Percentiles rank a stretch among this genome's conserved stretches.
Evolutionary conservation across 768 basidiomycete genomes (phyloP).

Genomic region (Collybia sordida): DNA sequence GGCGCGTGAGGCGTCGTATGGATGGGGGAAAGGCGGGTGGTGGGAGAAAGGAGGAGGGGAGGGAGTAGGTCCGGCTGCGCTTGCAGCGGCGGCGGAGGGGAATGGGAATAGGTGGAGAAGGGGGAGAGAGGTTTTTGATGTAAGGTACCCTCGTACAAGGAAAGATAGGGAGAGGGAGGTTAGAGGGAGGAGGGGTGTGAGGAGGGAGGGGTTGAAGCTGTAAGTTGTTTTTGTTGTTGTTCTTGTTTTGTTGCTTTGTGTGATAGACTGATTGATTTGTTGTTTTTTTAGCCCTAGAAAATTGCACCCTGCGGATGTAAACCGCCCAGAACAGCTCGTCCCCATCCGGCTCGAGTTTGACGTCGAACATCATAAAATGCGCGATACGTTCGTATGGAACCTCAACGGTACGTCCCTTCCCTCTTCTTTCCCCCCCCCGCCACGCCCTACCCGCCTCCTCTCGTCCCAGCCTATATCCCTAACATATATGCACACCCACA

Average conservation of each 20-base stretch:
- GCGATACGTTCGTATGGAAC: constrained; percentile 98
- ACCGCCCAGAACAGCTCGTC: constrained; percentile 78
- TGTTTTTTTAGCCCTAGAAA: constrained; percentile 53
- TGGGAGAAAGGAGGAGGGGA: constrained; percentile 48
- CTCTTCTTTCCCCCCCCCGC: neutral
- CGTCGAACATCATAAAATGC: constrained; percentile 89
- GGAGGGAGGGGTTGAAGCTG: constrained; percentile 73
- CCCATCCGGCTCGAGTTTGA: constrained; percentile 97
- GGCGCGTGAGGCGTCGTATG: constrained; percentile 43
- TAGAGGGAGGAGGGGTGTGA: constrained; percentile 46
- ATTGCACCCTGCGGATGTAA: constrained; percentile 52
- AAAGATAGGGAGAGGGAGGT: constrained; percentile 38
- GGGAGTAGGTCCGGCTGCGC: constrained; percentile 66
- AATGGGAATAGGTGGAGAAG: constrained; percentile 34
- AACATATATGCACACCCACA: constrained; percentile 24
- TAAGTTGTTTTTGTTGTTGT: constrained; percentile 42
- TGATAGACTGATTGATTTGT: constrained; percentile 7
- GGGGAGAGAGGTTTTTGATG: constrained; percentile 51
- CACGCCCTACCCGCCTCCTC: no score
- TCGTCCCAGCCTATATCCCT: no score
- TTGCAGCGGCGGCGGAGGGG: constrained; percentile 50
- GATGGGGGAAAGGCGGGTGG: constrained; percentile 42
- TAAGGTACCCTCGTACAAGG: constrained; percentile 39
- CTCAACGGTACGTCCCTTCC: constrained; percentile 69
- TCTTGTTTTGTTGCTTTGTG: constrained; percentile 8